These are phyloP conservation scores for Silene noctiflora DNA, from an alignment of 179 eudicot species.

Conservation along the genomic window DNA sequence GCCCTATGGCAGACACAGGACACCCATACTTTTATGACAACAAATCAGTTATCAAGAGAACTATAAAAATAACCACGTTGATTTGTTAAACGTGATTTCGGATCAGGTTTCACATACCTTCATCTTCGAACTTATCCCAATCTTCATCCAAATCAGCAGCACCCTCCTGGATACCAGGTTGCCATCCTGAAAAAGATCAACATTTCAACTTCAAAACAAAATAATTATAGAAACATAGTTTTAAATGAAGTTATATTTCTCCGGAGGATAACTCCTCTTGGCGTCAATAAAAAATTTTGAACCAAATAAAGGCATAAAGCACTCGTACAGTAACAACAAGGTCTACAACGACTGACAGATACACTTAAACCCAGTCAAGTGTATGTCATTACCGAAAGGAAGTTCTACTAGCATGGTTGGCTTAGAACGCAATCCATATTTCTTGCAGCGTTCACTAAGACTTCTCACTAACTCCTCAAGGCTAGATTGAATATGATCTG, in stretches of 20 bases:
- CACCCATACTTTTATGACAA: background rate
- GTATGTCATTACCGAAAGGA: slow-evolving; percentile 72
- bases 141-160: slow-evolving; percentile 96
- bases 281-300: background rate
- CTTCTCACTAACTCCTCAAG: slow-evolving; percentile 81
- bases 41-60: background rate
- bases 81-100: background rate
- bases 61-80: background rate
- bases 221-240: background rate
- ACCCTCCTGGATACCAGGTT: slow-evolving; percentile 83
- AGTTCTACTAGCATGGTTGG: slow-evolving; percentile 90
- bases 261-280: background rate
- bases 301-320: no score
- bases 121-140: slow-evolving; percentile 96
- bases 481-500: slow-evolving; percentile 60
- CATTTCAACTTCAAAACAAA: slow-evolving; percentile 9
- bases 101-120: slow-evolving; percentile 49
- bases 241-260: slow-evolving; percentile 1
- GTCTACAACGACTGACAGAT: background rate
- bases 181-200: slow-evolving; percentile 65
- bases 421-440: slow-evolving; percentile 84
- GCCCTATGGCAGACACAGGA: background rate
- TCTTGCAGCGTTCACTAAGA: slow-evolving; percentile 94
- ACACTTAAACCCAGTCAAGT: slow-evolving; percentile 14
- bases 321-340: background rate